Evolutionary conservation across 1,284 basidiomycete species (phyloP).

Genomic region (Lentinus polychrous): DNA sequence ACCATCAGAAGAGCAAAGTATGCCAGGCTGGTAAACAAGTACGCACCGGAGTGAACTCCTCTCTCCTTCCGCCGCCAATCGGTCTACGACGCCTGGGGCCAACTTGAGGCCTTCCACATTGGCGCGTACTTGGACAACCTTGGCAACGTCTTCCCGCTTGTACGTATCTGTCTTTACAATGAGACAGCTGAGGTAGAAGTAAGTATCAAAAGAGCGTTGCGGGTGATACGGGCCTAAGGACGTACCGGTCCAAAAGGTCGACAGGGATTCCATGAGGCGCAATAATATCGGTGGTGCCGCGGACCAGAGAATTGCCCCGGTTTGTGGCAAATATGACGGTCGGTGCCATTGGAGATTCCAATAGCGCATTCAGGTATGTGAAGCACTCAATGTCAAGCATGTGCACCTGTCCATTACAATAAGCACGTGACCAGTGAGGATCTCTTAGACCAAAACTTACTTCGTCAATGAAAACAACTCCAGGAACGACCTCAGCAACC

Average conservation of each 20-base stretch:
- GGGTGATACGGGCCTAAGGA: too few relatives aligned
- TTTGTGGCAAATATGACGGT: constrained; percentile 98
- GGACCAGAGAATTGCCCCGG: constrained; percentile 85
- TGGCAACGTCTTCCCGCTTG: constrained; percentile 78
- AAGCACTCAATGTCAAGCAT: constrained; percentile 99
- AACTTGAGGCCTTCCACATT: constrained; percentile 84
- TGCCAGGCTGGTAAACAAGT: neutral
- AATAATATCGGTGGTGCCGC: constrained; percentile 89
- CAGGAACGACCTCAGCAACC: constrained; percentile 95
- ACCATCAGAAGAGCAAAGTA: neutral
- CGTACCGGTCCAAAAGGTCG: constrained; percentile 86
- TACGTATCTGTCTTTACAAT: constrained; percentile 93
- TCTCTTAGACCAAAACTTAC: constrained; percentile 35
- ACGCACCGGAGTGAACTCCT: constrained; percentile 76
- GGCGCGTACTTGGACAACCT: constrained; percentile 82
- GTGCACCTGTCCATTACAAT: constrained; percentile 66
- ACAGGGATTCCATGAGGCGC: constrained; percentile 93
- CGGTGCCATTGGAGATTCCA: constrained; percentile 95
- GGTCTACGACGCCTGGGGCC: constrained; percentile 72
- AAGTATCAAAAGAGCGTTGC: constrained; percentile 3
- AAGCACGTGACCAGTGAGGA: neutral
- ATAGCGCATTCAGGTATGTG: constrained; percentile 93
- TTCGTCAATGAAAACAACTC: constrained; percentile 98
- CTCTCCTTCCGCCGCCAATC: constrained; percentile 79
- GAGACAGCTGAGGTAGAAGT: constrained; percentile 61